Evolutionary conservation across 805 yeast genomes (phyloP), one percentile per base, ranked within the genome.

Genomic region (Yarrowia alimentaria): DNA sequence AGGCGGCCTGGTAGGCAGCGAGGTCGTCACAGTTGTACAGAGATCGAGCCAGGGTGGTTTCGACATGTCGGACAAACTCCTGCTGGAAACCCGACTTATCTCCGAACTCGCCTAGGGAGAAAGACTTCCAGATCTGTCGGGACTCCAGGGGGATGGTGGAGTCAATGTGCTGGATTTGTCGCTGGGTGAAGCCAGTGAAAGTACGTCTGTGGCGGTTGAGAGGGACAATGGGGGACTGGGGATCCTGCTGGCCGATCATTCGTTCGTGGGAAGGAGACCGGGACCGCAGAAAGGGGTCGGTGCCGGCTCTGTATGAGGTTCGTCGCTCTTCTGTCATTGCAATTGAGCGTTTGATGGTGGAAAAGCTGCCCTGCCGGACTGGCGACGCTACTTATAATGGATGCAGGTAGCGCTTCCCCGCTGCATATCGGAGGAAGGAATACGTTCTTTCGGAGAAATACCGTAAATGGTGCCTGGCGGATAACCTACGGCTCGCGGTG

Each of bases 1-100:
- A 83, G 30, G 94, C 79, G 0, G 96, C 95, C 64, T 85, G 94
- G 64, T 90, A 89, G 18, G 96, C 96, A 31, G 95, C 96, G 63
- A 89, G 72, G 54, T 83, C 82, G 66, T 90, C 97, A 70, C 96
- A 87, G 62, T 90, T 90, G 76, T 85, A 87, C 72, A 89, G 71
- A 25, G 91, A 86, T 60, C 97, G 77, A n/a, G 95, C 97, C 64
- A 89, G 72, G 1, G 90, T 79, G 32, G 95, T 85, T 67, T 89
- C 97, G 31, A 90, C 96, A 66, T 90, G 95, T 57, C 80, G 77
- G 45, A 89, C 83, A 64, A 89, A 85, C 53, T 75, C 74, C 30
- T 70, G 61, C 64, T 88, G 84, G 60, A 89, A 84, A 21, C 73
- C 79, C 7, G 76, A 83, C 40, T 70, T 72, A 48, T 74, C 67